These are phyloP conservation scores for Saitozyma sp. DNA, from an alignment of 768 basidiomycete species.

Conservation along the genomic window DNA sequence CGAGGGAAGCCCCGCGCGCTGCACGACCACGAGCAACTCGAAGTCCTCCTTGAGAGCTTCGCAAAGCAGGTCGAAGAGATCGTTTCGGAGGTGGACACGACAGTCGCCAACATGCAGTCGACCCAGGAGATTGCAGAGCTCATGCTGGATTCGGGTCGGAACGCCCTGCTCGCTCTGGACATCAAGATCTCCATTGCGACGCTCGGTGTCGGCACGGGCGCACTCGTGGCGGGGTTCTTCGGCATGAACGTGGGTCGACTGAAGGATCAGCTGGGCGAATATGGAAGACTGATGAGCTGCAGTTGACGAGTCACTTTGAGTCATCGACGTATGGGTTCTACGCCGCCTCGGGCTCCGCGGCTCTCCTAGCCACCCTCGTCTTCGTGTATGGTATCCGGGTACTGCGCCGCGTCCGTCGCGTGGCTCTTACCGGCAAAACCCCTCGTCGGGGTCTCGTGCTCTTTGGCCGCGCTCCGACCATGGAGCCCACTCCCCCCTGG, in stretches of 20 bases:
- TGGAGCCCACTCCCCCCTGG: not conserved
- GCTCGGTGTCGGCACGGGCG: conserved; percentile 86
- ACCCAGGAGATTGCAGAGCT: conserved; percentile 98
- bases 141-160: conserved; percentile 93
- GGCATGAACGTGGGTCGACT: conserved; percentile 83
- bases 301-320: conserved; percentile 78
- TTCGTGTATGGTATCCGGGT: conserved; percentile 69
- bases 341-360: conserved; percentile 63
- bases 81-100: conserved; percentile 86
- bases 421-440: conserved; percentile 43
- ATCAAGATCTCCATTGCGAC: conserved; percentile 94
- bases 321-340: conserved; percentile 72
- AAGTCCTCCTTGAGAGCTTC: conserved; percentile 89
- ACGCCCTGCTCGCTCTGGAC: conserved; percentile 85
- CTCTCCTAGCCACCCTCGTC: conserved; percentile 63
- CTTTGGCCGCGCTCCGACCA: not conserved
- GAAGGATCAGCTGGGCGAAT: conserved; percentile 6
- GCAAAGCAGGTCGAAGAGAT: conserved; percentile 96
- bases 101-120: conserved; percentile 89
- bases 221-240: conserved; percentile 84
- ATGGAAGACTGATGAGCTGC: not conserved
- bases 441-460: not conserved
- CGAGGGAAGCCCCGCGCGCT: conserved; percentile 62
- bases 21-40: conserved; percentile 88
- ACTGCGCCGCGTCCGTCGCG: conserved; percentile 51